Evolutionary conservation across 768 basidiomycete species (phyloP).

Genomic region (Panellus pusillus): DNA sequence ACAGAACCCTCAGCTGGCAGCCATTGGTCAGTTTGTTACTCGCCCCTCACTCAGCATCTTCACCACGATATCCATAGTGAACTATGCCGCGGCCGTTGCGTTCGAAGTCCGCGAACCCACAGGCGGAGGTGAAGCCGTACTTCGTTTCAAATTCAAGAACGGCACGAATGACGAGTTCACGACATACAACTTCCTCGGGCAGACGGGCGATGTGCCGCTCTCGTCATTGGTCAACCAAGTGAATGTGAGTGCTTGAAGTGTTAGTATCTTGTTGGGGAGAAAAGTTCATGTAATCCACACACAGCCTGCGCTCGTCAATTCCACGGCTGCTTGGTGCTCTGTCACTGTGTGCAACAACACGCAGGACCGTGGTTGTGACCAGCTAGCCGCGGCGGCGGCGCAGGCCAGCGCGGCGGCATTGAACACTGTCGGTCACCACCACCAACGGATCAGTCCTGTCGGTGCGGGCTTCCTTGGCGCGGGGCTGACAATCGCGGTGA

Average conservation of each 20-base stretch:
- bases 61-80: conserved; percentile 38
- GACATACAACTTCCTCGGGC: conserved; percentile 47
- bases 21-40: conserved; percentile 46
- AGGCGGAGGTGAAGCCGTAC: conserved; percentile 45
- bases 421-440: conserved; percentile 19
- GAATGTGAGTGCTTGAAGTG: conserved; percentile 26
- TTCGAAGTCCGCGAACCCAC: conserved; percentile 58
- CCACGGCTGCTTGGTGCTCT: conserved; percentile 57
- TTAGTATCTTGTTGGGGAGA: neutral
- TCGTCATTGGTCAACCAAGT: conserved; percentile 47
- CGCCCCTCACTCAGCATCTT: neutral
- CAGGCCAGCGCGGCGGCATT: conserved; percentile 26
- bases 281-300: neutral
- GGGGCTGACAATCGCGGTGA: conserved; percentile 48
- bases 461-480: conserved; percentile 74
- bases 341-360: conserved; percentile 54
- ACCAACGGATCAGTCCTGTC: conserved; percentile 46
- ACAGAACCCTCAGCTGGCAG: conserved; percentile 52
- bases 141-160: conserved; percentile 73
- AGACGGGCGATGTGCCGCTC: conserved; percentile 52
- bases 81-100: conserved; percentile 59
- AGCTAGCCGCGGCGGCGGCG: conserved; percentile 38
- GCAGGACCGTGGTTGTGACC: conserved; percentile 56
- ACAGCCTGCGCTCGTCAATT: conserved; percentile 51
- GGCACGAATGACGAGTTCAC: conserved; percentile 52